Evolutionary conservation across 495 filamentous ascomycete species (phyloP), one percentile per base, ranked within the genome.

Genomic region (Aspergillus diversus): DNA sequence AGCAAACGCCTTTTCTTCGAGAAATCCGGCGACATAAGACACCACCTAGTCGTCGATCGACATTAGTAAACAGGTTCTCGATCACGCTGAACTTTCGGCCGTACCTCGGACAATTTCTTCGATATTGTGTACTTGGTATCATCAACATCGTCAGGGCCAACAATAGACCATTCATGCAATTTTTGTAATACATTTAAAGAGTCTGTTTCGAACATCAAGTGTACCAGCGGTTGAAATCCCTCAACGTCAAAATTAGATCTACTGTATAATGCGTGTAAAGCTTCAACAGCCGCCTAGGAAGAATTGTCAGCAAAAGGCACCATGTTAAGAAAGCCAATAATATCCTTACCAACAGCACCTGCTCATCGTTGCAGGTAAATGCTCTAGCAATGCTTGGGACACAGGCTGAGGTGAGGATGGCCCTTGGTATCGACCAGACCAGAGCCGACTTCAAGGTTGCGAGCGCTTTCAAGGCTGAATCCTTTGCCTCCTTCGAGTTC

Each of bases 21-120:
- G 79, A 67, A 90, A 94, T 53, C 88, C 89, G 15, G 89, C 93
- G 52, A 97, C 79, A 69, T 89, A 91, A 50, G 92, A 91, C 21
- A 97, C 81, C 80, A 96, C 87, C 91, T 66, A 94, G 57, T 34
- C 9, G 33, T 13, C 21, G 27, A 9, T 42, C 13, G n/a, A 33
- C 7, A 34, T 66, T 60, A 66, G 50, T 49, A 16, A 27, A 35
- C 5, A 27, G 9, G 1, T n/a, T 39, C n/a, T 33, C 33, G 12
- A 50, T 5, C 7, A 31, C 13, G 32, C 33, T 12, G 12, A 32
- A 7, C 5, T 11, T 49, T 15, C 13, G n/a, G 6, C 13, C 74
- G 71, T 80, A 91, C 92, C 86, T 98, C 95, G 5, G 94, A 92
- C 42, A 98, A 86, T 77, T 93, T 97, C 78, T 97, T 97, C 21